Conservation (phyloP, 148 eudicot species). For the Salicornia ramosissima region DNA sequence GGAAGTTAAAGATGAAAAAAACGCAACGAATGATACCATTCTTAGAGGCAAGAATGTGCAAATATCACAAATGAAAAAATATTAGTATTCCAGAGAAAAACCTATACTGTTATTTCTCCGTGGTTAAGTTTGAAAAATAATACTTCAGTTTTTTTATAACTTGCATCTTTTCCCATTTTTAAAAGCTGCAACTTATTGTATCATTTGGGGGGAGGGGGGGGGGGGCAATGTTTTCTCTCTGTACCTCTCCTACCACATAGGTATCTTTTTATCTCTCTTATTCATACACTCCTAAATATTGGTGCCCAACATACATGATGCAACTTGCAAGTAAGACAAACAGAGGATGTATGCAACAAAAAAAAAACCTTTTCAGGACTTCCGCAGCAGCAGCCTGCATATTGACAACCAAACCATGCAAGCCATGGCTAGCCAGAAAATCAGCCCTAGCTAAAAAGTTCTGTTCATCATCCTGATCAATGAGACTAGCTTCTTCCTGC, state of each 20-base stretch:
- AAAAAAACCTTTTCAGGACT: conserved; percentile 56
- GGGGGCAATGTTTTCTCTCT: too few species aligned
- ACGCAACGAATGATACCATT: background rate
- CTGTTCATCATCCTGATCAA: conserved; percentile 69
- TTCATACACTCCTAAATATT: too few species aligned
- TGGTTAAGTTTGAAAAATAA: background rate
- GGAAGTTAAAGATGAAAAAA: background rate
- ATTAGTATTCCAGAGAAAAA: background rate
- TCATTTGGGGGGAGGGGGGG: too few species aligned
- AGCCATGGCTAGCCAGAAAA: conserved; percentile 58
- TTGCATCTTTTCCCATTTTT: too few species aligned
- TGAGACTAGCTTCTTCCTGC: conserved; percentile 76
- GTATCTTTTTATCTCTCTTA: too few species aligned
- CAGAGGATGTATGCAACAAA: background rate
- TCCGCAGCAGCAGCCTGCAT: conserved; percentile 76
- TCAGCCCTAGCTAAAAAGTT: conserved; percentile 76
- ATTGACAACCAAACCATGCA: conserved; percentile 49
- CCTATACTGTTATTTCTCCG: background rate
- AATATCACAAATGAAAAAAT: background rate
- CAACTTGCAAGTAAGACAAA: too few species aligned
- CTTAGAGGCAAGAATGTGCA: background rate
- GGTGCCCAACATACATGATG: too few species aligned
- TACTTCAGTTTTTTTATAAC: too few species aligned
- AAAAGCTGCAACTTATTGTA: too few species aligned
- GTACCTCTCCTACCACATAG: too few species aligned